Conservation (phyloP, 2,329 filamentous ascomycete genomes). For the Anthostomella pinea region DNA sequence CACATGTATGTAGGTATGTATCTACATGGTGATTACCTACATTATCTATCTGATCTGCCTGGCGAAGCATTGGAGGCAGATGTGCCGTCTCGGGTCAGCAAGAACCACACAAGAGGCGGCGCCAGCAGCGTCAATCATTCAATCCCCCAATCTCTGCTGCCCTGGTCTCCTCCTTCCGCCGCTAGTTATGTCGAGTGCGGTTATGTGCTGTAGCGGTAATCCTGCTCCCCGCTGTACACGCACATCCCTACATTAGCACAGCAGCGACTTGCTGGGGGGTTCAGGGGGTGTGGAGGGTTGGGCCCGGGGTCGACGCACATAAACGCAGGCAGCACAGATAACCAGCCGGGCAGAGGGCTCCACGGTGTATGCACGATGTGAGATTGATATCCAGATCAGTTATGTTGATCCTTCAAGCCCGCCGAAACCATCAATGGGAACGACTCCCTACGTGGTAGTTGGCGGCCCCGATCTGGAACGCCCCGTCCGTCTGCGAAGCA, state of each 20-base stretch:
- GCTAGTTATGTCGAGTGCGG: constrained; percentile 34
- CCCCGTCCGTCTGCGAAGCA: too few relatives aligned
- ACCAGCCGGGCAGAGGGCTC: constrained; percentile 19
- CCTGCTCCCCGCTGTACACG: constrained; percentile 24
- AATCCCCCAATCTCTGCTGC: constrained; percentile 7
- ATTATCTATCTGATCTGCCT: too few relatives aligned
- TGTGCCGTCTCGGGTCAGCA: too few relatives aligned
- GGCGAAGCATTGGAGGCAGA: too few relatives aligned
- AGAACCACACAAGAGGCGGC: constrained; percentile 9
- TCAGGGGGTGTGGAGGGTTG: too few relatives aligned
- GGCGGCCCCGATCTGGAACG: constrained; percentile 3
- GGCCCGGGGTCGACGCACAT: constrained; percentile 20
- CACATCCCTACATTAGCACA: constrained; percentile 26
- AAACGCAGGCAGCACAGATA: too few relatives aligned
- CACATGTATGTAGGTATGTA: constrained; percentile 14
- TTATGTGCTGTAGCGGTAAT: constrained; percentile 31
- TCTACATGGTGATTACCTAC: too few relatives aligned
- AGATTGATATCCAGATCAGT: constrained; percentile 31
- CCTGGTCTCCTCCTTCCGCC: constrained; percentile 22
- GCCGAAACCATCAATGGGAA: constrained; percentile 9
- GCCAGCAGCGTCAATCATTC: constrained; percentile 12
- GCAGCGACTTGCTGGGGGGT: constrained; percentile 21
- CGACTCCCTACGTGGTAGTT: constrained; percentile 9
- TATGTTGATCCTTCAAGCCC: constrained; percentile 24
- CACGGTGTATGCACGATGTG: constrained; percentile 33